These are phyloP conservation scores for Hericium erinaceus DNA, from an alignment of 768 basidiomycete species.

Conservation along the genomic window DNA sequence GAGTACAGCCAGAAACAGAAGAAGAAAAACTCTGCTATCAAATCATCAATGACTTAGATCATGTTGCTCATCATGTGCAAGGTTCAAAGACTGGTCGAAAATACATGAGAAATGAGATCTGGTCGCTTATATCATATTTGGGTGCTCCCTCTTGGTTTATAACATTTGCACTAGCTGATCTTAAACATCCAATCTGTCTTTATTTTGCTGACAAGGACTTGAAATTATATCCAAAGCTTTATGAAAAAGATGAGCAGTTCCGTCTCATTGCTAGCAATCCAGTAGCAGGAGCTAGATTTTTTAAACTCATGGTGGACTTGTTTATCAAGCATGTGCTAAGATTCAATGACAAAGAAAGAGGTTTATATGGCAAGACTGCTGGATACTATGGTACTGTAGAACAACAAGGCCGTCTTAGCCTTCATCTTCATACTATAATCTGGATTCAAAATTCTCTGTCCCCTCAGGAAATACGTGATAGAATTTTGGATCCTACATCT, in stretches of 20 bases:
- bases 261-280: slow-evolving; percentile 8
- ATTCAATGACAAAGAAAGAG: background rate
- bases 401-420: background rate
- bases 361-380: slow-evolving; percentile 12
- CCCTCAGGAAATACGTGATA: slow-evolving; percentile 13
- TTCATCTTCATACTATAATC: slow-evolving; percentile 17
- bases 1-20: background rate
- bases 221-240: background rate
- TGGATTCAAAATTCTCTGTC: slow-evolving; percentile 7
- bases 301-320: slow-evolving; percentile 9
- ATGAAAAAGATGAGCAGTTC: background rate
- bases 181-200: slow-evolving; percentile 12
- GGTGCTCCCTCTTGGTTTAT: slow-evolving; percentile 16
- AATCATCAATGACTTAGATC: slow-evolving; percentile 9
- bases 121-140: slow-evolving; percentile 7
- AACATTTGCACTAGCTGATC: slow-evolving; percentile 14
- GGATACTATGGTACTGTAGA: slow-evolving; percentile 17
- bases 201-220: slow-evolving; percentile 10
- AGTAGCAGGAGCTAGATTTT: slow-evolving; percentile 13
- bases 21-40: slow-evolving; percentile 7
- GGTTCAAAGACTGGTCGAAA: slow-evolving; percentile 10
- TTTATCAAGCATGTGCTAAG: slow-evolving; percentile 11
- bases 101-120: slow-evolving; percentile 13
- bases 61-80: slow-evolving; percentile 7
- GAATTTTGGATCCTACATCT: slow-evolving; percentile 3